Conservation (phyloP, 2,329 filamentous ascomycete species). For the Nemania bipapillata region DNA sequence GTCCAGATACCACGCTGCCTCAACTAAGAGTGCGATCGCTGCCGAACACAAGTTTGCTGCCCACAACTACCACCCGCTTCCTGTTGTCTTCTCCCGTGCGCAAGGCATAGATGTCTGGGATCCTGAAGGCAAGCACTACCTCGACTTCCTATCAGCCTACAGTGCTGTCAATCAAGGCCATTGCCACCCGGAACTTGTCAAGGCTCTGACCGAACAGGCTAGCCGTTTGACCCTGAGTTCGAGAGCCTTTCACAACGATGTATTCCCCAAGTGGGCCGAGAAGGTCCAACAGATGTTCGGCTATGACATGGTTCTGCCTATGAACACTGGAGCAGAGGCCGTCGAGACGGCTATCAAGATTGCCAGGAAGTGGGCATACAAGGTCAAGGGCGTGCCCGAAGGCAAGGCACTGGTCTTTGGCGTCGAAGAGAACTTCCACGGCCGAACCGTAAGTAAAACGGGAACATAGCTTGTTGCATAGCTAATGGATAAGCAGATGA, state of each 20-base stretch:
- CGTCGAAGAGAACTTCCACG: constrained; percentile 94
- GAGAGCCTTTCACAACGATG: constrained; percentile 96
- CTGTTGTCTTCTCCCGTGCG: constrained; percentile 89
- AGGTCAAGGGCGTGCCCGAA: constrained; percentile 87
- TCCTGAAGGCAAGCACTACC: constrained; percentile 92
- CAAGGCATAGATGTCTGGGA: constrained; percentile 93
- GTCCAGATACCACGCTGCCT: constrained; percentile 75
- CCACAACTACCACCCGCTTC: constrained; percentile 98
- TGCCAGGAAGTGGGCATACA: constrained; percentile 97
- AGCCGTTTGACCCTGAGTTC: constrained; percentile 90
- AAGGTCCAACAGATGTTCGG: constrained; percentile 89
- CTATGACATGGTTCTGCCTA: constrained; percentile 97
- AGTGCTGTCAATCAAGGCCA: constrained; percentile 98
- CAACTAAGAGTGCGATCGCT: constrained; percentile 81
- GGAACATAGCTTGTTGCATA: neutral
- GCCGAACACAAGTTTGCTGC: constrained; percentile 86
- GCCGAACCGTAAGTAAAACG: constrained; percentile 74
- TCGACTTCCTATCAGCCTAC: constrained; percentile 98
- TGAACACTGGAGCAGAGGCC: constrained; percentile 97
- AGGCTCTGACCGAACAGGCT: constrained; percentile 89
- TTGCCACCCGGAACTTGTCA: constrained; percentile 95
- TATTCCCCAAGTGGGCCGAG: constrained; percentile 94
- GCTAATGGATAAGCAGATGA: constrained; percentile 69
- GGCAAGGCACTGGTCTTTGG: constrained; percentile 86
- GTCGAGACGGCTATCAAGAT: constrained; percentile 97